A percentile compares a stretch with the other conserved stretches of the same genome.
Evolutionary conservation across 306 rosid genomes (phyloP).

Genomic region (Canavalia gladiata): DNA sequence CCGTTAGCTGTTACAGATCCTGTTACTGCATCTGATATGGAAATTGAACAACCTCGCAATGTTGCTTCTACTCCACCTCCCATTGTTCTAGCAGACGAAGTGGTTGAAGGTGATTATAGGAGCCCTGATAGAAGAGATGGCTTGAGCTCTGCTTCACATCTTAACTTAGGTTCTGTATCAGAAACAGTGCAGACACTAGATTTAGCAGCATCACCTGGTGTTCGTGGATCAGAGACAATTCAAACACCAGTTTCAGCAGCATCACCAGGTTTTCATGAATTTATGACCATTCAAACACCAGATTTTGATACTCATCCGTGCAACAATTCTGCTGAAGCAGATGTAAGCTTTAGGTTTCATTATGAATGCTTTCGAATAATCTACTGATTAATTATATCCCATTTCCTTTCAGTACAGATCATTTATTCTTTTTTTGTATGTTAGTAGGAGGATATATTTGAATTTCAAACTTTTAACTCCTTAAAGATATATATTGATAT

Average conservation of each 20-base stretch:
- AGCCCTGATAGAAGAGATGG: slow-evolving; percentile 45
- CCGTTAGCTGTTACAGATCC: slow-evolving; percentile 42
- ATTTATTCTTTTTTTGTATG: background rate
- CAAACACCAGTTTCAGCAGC: slow-evolving; percentile 57
- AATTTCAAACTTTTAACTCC: background rate
- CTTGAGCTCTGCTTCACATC: slow-evolving; percentile 47
- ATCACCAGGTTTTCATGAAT: too few species aligned
- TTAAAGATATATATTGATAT: slow-evolving; percentile 4
- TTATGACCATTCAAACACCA: too few species aligned
- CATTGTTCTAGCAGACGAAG: slow-evolving; percentile 1
- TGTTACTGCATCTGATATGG: slow-evolving; percentile 39
- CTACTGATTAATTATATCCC: background rate
- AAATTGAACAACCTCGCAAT: slow-evolving; percentile 29
- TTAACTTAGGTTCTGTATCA: slow-evolving; percentile 48
- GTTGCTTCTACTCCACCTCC: slow-evolving; percentile 49
- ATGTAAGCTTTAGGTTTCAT: slow-evolving; percentile 59
- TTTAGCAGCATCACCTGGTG: slow-evolving; percentile 41
- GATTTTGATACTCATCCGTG: slow-evolving; percentile 37
- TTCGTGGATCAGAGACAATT: slow-evolving; percentile 43
- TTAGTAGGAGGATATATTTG: slow-evolving; percentile 9
- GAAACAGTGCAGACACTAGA: slow-evolving; percentile 50
- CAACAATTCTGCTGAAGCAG: slow-evolving; percentile 54
- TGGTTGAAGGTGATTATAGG: slow-evolving; percentile 50
- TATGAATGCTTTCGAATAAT: background rate
- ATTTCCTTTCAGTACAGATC: background rate